Percentiles rank a stretch among this genome's conserved stretches.
Conservation (phyloP, 305 asterid genomes). For the Fraxinus nigra region DNA sequence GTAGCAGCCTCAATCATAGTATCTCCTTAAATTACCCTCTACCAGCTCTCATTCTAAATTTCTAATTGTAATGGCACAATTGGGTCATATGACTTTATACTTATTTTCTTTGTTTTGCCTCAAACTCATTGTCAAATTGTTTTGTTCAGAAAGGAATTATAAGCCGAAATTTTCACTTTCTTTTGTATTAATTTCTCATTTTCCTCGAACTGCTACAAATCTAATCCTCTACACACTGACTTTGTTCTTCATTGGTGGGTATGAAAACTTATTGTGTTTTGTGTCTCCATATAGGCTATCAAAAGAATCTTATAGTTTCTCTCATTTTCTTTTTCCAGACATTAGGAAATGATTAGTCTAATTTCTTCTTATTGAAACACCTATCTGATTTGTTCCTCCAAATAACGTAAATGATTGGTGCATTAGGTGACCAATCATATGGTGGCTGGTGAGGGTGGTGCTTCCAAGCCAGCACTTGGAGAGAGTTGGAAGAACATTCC, state of each 20-base stretch:
- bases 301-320: not conserved
- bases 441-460: conserved; percentile 80
- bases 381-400: not conserved
- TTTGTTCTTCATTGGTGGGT: not conserved
- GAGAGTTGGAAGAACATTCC: conserved; percentile 92
- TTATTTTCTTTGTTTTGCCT: not conserved
- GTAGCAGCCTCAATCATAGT: not conserved
- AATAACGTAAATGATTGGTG: conserved; percentile 14
- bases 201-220: not conserved
- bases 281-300: not conserved
- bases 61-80: not conserved
- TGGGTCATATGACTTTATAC: not conserved
- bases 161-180: not conserved
- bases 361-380: not conserved
- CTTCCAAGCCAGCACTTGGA: conserved; percentile 81
- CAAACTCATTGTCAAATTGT: not conserved
- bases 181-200: not conserved
- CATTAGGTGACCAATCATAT: conserved; percentile 80
- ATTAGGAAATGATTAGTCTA: not conserved
- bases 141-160: not conserved
- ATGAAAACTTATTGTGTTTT: not conserved
- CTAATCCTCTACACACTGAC: not conserved
- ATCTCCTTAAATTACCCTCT: not conserved
- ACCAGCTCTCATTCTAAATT: not conserved
- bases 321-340: not conserved